A percentile compares a stretch with the other conserved stretches of the same genome.
phyloP scores from a whole-genome alignment of 2,329 filamentous ascomycete species.

The Pseudopithomyces maydicus region DNA sequence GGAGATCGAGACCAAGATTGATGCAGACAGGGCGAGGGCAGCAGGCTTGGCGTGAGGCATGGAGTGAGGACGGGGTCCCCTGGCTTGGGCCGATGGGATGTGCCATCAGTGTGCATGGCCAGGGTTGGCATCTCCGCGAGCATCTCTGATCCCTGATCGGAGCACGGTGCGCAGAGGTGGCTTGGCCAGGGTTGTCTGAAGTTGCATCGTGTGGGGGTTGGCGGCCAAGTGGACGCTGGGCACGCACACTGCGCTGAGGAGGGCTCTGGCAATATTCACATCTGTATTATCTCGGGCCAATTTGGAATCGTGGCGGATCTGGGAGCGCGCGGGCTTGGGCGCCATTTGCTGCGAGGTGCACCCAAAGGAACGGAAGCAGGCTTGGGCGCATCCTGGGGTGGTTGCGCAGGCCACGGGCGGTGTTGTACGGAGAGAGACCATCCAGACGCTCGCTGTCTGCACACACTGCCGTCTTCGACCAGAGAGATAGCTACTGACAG shows the following conservation, averaged over 20 bases:
- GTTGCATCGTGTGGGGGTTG: conserved; percentile 38
- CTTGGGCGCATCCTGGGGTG: conserved; percentile 9
- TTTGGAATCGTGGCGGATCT: background rate
- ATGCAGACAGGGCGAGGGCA: conserved; percentile 40
- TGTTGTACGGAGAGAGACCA: background rate
- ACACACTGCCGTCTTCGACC: background rate
- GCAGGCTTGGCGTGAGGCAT: conserved; percentile 31
- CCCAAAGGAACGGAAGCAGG: background rate
- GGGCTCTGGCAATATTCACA: conserved; percentile 11
- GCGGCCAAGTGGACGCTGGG: conserved; percentile 30
- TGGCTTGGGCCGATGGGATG: conserved; percentile 1
- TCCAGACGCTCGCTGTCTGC: too few species aligned
- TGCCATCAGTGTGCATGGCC: conserved; percentile 18
- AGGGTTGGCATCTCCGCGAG: conserved; percentile 30
- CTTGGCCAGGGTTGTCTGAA: conserved; percentile 36
- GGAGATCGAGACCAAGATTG: conserved; percentile 37
- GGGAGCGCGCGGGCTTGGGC: background rate
- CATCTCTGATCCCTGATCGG: conserved; percentile 24
- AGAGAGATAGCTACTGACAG: background rate
- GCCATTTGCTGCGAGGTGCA: too few species aligned
- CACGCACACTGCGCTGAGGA: conserved; percentile 32
- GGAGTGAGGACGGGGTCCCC: conserved; percentile 14
- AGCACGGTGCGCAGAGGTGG: conserved; percentile 37
- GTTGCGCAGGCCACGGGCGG: conserved; percentile 1
- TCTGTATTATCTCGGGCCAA: conserved; percentile 13